Evolutionary conservation across 2,329 filamentous ascomycete species (phyloP).

Genomic region (Boeremia lycopersici): DNA sequence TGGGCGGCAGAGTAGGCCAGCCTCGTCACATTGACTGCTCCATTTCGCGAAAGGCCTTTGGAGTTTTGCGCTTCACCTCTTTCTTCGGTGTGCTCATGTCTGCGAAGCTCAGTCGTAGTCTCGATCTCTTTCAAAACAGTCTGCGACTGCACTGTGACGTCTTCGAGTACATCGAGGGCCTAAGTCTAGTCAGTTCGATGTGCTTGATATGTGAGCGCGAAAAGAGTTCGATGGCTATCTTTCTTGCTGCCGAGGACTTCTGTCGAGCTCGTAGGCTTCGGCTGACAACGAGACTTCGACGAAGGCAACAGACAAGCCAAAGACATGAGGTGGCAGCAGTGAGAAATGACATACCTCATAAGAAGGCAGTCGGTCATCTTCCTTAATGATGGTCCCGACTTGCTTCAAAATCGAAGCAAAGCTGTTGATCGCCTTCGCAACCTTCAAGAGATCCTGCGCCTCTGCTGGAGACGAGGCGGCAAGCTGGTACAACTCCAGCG

Average conservation of each 20-base stretch:
- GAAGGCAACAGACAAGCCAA: neutral
- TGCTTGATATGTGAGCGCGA: no score
- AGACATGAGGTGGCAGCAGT: neutral
- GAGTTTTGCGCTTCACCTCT: slow-evolving; percentile 1
- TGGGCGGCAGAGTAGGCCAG: slow-evolving; percentile 43
- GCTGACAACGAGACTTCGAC: neutral
- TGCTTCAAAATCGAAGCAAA: slow-evolving; percentile 48
- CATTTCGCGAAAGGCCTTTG: neutral
- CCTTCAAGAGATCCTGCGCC: slow-evolving; percentile 33
- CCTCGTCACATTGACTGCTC: slow-evolving; percentile 17
- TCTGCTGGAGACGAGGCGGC: slow-evolving; percentile 31
- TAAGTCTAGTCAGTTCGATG: slow-evolving; percentile 2
- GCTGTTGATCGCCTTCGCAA: slow-evolving; percentile 44
- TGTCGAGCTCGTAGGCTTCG: no score
- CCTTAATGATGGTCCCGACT: slow-evolving; percentile 45
- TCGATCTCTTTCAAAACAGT: slow-evolving; percentile 38
- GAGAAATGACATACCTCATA: slow-evolving; percentile 33
- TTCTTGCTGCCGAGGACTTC: neutral
- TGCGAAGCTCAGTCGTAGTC: slow-evolving; percentile 20
- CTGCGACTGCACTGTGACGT: slow-evolving; percentile 42
- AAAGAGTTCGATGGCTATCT: neutral
- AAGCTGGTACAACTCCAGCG: slow-evolving; percentile 42
- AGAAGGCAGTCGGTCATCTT: slow-evolving; percentile 47
- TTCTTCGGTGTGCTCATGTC: slow-evolving; percentile 7
- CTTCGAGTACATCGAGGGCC: slow-evolving; percentile 44